Evolutionary conservation across 164 flowering plant genomes (phyloP), one percentile per base, ranked within the genome.

Genomic region (Protea cynaroides): DNA sequence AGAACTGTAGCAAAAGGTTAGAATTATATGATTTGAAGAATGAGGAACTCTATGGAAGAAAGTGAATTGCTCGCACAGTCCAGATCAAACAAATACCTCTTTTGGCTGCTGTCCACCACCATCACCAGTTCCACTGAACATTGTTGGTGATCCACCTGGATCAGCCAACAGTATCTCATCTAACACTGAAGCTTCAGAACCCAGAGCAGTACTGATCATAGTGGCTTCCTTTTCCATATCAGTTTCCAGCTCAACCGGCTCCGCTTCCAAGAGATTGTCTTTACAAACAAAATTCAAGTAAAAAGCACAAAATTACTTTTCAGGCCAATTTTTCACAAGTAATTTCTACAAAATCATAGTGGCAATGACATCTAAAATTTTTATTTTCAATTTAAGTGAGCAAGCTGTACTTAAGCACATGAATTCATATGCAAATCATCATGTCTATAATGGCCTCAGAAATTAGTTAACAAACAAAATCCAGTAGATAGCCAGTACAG

Each of bases 111-210:
- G 71, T 63, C 63, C 77, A 65, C 71, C 76, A 61, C 47, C 63
- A 55, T 61, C 76, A 51, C 53, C 59, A 52, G 62, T 76, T 53
- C 23, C 76, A 64, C 75, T 81, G 53, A 66, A 56, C 53, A 7
- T 59, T 57, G 65, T 29, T 15, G 56, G 56, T 59, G 69, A 19
- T 25, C 49, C 72, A 61, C 61, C 81, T 62, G 83, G 66, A 68
- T 78, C 86, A 69, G 73, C 77, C 14, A 82, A 79, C 71, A 94
- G 76, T 71, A 89, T 81, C 69, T 83, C 80, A 74, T 90, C 97
- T 66, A 92, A 63, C 38, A 71, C 72, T 23, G 79, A 73, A 37
- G 80, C 56, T 65, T 79, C 85, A 71, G 76, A 17, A 51, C 76
- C 78, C 51, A 40, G 17, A 19, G 64, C 71, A 65, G 54, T 69